Conservation (phyloP, 75 land plant species). For the Isoetes taiwanensis region DNA sequence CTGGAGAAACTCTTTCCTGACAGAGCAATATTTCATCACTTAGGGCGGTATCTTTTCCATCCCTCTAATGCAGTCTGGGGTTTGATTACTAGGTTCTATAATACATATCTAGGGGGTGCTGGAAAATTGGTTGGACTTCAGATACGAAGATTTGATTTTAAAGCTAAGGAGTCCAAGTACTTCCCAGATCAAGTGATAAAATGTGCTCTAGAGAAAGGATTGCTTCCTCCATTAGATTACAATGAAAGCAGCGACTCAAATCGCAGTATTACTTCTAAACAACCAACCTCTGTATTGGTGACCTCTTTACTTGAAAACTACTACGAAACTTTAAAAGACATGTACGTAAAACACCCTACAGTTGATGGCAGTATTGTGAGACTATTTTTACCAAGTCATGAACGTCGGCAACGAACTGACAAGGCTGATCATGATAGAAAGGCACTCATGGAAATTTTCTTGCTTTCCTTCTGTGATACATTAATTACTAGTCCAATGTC, state of each 20-base stretch:
- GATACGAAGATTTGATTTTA: conserved; percentile 33
- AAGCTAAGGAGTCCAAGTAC: too few relatives aligned
- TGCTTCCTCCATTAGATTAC: conserved; percentile 35
- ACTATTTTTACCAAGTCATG: conserved; percentile 67
- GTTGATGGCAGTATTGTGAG: conserved; percentile 32
- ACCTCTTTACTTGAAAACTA: conserved; percentile 54
- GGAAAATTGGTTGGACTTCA: conserved; percentile 63
- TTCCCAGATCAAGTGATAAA: conserved; percentile 39
- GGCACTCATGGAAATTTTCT: conserved; percentile 85
- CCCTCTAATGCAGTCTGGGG: conserved; percentile 77
- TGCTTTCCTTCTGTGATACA: conserved; percentile 52
- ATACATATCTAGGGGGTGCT: conserved; percentile 45
- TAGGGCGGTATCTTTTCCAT: conserved; percentile 66
- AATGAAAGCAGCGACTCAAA: conserved; percentile 8
- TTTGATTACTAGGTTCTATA: conserved; percentile 41
- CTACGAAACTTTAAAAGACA: conserved; percentile 36
- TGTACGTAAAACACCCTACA: conserved; percentile 49
- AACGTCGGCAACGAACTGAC: conserved; percentile 42
- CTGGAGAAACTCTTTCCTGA: conserved; percentile 49
- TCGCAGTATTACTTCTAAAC: too few relatives aligned
- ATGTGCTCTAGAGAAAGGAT: conserved; percentile 26
- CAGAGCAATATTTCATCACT: conserved; percentile 59
- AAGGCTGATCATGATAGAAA: conserved; percentile 42
- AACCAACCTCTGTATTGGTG: conserved; percentile 40
- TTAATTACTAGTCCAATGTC: conserved; percentile 70